Evolutionary conservation across 73 alveolate genomes (phyloP), one percentile per base, ranked within the genome.

Genomic region (Uronychia setigera): DNA sequence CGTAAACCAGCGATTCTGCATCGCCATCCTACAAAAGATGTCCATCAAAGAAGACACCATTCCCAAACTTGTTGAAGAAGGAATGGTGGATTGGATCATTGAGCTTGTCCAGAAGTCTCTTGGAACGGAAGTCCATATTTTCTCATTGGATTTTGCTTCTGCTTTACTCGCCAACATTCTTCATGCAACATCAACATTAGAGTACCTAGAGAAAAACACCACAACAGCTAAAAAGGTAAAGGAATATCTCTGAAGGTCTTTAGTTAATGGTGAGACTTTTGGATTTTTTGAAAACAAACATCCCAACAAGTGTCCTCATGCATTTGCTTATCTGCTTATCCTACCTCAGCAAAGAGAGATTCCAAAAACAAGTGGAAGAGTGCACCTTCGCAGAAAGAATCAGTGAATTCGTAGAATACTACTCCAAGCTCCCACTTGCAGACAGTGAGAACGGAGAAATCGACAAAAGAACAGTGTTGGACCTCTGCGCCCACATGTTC

Each of bases 1-100:
- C 76, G 99, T 97, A 0, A 88, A 96, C 31, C 91, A 97, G 86
- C 83, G 99, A 86, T 97, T 97, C 83, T 94, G 98, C 25, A 83
- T 97, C 32, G 99, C 99, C 31, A 95, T 97, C 57, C 93, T 97
- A 35, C 96, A 96, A 88, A 97, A 97, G 87, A 94, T 96, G 88
- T 91, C 97, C 82, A 96, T 97, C n/a, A 96, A 96, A 82, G 99
- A 96, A 80, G 93, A 94, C 87, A 96, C 95, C 35, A 94, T 96
- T 35, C 97, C 97, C 35, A 88, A 91, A 14, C 87, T 89, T 80
- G 94, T 97, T 31, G 94, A 95, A 59, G 74, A 90, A 74, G 98
- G 96, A 0, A 82, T 93, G 92, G 92, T 96, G 33, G 91, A 93
- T 46, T 96, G 97, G 97, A 94, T 96, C 83, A 86, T 95, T 9